Conservation (phyloP, 2,329 filamentous ascomycete species). For the Waltergamsia citrina region DNA sequence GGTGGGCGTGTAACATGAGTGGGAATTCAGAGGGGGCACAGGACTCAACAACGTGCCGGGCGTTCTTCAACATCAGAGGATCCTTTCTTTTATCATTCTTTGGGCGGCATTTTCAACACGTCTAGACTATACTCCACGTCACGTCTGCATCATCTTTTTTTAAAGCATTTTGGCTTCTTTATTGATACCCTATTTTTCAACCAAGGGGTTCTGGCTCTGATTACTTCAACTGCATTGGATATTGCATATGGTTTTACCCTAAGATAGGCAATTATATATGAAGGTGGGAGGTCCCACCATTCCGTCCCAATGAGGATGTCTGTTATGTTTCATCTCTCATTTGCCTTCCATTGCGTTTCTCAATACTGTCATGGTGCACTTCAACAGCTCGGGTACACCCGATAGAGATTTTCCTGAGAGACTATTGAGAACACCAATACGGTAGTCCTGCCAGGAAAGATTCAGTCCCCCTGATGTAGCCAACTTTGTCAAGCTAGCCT, state of each 20-base stretch:
- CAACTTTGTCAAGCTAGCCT: conserved; percentile 53
- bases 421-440: conserved; percentile 60
- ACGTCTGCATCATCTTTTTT: too few relatives aligned
- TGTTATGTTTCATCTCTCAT: conserved; percentile 7
- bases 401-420: conserved; percentile 53
- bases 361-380: conserved; percentile 71
- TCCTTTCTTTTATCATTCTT: conserved; percentile 8
- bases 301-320: too few relatives aligned
- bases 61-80: conserved; percentile 9
- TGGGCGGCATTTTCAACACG: conserved; percentile 18
- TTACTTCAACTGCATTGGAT: too few relatives aligned
- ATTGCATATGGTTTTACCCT: too few relatives aligned
- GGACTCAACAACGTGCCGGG: conserved; percentile 14
- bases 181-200: too few relatives aligned
- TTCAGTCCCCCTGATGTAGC: conserved; percentile 55
- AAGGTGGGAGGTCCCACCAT: too few relatives aligned
- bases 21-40: conserved; percentile 7
- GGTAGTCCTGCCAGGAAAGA: conserved; percentile 65
- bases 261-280: too few relatives aligned
- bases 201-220: too few relatives aligned
- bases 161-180: background rate
- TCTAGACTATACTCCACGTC: conserved; percentile 2
- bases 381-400: conserved; percentile 65
- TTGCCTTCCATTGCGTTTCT: conserved; percentile 35
- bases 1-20: conserved; percentile 8